Evolutionary conservation across 306 rosid species (phyloP).

Genomic region (Datisca glomerata): DNA sequence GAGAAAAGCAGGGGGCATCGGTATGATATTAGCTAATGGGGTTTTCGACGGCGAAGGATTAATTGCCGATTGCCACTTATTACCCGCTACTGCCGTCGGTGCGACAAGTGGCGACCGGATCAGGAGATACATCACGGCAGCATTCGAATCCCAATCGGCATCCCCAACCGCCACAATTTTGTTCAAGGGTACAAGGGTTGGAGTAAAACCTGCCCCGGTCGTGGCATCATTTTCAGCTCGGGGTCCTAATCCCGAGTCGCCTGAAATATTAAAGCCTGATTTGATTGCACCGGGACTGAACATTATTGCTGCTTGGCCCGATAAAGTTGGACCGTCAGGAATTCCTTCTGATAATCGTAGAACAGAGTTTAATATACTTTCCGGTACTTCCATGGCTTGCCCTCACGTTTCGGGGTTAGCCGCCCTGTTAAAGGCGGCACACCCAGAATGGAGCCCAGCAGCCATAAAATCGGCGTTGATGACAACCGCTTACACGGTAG

Average conservation of each 20-base stretch:
- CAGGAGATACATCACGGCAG: constrained; percentile 24
- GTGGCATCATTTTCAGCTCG: constrained; percentile 72
- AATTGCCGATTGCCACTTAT: constrained; percentile 61
- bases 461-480: constrained; percentile 59
- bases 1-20: constrained; percentile 55
- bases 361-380: constrained; percentile 63
- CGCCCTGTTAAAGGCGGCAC: constrained; percentile 68
- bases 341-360: constrained; percentile 31
- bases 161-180: constrained; percentile 31
- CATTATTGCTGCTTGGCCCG: constrained; percentile 85
- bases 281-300: constrained; percentile 73
- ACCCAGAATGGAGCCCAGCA: constrained; percentile 75
- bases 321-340: constrained; percentile 57
- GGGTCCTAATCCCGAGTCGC: constrained; percentile 62
- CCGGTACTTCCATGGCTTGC: constrained; percentile 86
- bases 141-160: constrained; percentile 15
- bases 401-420: constrained; percentile 76
- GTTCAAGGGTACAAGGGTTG: constrained; percentile 53
- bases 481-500: constrained; percentile 56
- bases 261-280: constrained; percentile 71
- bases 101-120: constrained; percentile 45
- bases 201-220: constrained; percentile 61
- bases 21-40: constrained; percentile 60
- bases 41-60: constrained; percentile 70
- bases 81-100: constrained; percentile 65